phyloP scores from a whole-genome alignment of 495 filamentous ascomycete genomes.

The Talaromyces stipitatus region DNA sequence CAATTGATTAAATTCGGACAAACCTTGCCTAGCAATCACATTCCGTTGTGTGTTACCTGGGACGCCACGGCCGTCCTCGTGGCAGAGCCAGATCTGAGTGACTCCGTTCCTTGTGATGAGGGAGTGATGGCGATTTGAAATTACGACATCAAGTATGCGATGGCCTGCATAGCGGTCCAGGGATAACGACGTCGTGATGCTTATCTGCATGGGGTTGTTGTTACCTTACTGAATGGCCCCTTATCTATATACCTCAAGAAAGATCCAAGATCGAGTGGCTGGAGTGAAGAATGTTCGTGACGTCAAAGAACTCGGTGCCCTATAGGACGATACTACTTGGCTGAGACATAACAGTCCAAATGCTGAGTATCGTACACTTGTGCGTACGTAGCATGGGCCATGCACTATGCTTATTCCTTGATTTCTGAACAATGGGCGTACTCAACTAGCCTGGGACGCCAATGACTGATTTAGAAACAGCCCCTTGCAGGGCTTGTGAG shows the following conservation, averaged over 20 bases:
- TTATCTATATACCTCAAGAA: background rate
- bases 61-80: background rate
- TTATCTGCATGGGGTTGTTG: background rate
- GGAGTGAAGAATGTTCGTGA: slow-evolving; percentile 1
- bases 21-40: background rate
- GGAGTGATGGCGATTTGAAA: too few relatives aligned
- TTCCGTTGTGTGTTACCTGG: background rate
- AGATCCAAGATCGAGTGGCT: background rate
- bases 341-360: background rate
- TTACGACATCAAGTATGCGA: background rate
- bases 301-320: background rate
- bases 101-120: background rate
- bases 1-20: background rate
- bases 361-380: background rate
- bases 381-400: background rate
- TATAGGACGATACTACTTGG: background rate
- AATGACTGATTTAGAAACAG: background rate
- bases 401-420: background rate
- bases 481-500: background rate
- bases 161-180: background rate
- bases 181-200: background rate
- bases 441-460: background rate
- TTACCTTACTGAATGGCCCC: background rate
- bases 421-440: background rate
- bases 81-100: background rate